These are phyloP conservation scores for Bipolaris victoriae DNA, from an alignment of 2,329 filamentous ascomycete species.

Conservation along the genomic window DNA sequence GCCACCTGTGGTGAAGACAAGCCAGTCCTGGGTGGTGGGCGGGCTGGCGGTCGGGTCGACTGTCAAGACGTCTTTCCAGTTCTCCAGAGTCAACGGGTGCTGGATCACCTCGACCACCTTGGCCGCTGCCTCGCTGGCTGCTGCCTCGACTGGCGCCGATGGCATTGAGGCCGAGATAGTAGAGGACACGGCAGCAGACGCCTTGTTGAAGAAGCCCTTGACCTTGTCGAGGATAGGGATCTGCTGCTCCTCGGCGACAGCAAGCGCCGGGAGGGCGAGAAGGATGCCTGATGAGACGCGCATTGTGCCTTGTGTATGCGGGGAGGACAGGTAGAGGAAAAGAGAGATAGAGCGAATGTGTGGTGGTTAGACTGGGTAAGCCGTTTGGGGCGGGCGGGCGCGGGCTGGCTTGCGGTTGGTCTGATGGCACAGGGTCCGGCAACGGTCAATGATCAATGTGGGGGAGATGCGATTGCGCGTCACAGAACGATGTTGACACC, in stretches of 20 bases:
- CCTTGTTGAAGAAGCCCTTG: conserved; percentile 61
- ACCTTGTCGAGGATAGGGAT: conserved; percentile 67
- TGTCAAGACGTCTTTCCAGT: conserved; percentile 73
- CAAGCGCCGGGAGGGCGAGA: conserved; percentile 59
- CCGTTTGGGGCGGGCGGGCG: background rate
- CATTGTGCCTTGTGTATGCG: conserved; percentile 45
- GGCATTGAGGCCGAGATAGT: conserved; percentile 51
- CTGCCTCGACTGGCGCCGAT: conserved; percentile 52
- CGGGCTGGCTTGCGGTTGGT: conserved; percentile 12
- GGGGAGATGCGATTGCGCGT: conserved; percentile 20
- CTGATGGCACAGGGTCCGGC: conserved; percentile 32
- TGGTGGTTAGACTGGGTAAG: background rate
- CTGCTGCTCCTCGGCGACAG: conserved; percentile 64
- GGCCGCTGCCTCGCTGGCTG: conserved; percentile 58
- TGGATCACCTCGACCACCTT: conserved; percentile 61
- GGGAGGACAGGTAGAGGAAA: background rate
- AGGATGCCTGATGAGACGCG: conserved; percentile 59
- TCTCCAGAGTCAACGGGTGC: conserved; percentile 67
- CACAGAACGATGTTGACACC: conserved; percentile 9
- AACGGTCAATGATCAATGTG: conserved; percentile 23
- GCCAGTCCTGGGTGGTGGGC: conserved; percentile 73
- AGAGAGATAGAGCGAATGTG: conserved; percentile 16
- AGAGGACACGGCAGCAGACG: conserved; percentile 62
- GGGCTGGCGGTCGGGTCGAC: conserved; percentile 63
- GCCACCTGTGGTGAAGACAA: conserved; percentile 74